phyloP scores from a whole-genome alignment of 768 basidiomycete genomes.

The Sporobolomyces phaffii region DNA sequence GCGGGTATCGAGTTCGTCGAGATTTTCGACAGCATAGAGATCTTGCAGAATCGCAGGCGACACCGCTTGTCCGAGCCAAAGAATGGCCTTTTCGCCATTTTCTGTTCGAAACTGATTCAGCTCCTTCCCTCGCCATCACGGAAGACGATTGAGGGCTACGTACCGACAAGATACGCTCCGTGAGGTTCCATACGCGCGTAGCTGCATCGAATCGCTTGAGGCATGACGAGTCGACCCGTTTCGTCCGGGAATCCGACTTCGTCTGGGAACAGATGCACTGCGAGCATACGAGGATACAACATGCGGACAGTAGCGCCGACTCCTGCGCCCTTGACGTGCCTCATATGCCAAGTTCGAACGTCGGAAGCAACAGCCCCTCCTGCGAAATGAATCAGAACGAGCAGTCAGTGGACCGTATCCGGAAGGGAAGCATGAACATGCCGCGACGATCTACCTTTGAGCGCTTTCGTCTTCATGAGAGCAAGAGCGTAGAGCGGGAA shows the following conservation, averaged over 20 bases:
- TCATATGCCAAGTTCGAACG: conserved; percentile 77
- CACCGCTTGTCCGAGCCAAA: conserved; percentile 81
- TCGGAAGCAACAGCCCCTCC: conserved; percentile 86
- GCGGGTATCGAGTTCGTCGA: conserved; percentile 61
- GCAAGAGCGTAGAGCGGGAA: conserved; percentile 75
- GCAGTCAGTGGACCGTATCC: neutral
- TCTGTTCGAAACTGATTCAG: conserved; percentile 52
- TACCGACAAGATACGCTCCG: conserved; percentile 90
- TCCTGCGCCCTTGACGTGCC: conserved; percentile 65
- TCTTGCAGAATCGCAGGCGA: conserved; percentile 77
- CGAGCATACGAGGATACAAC: conserved; percentile 81
- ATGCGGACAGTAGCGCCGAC: conserved; percentile 66
- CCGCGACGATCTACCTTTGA: conserved; percentile 63
- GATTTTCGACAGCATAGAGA: conserved; percentile 75
- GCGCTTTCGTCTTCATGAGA: conserved; percentile 77
- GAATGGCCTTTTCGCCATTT: conserved; percentile 76
- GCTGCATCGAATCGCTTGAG: conserved; percentile 71
- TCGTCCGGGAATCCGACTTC: conserved; percentile 63
- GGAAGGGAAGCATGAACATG: neutral
- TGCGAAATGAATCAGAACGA: conserved; percentile 44
- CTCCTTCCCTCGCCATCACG: neutral
- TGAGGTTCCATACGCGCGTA: conserved; percentile 81
- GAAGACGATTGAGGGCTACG: conserved; percentile 36
- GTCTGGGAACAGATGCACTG: conserved; percentile 75
- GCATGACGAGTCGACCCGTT: conserved; percentile 60